phyloP scores from a whole-genome alignment of 345 rosid genomes.

The Noccaea bulbosa region DNA sequence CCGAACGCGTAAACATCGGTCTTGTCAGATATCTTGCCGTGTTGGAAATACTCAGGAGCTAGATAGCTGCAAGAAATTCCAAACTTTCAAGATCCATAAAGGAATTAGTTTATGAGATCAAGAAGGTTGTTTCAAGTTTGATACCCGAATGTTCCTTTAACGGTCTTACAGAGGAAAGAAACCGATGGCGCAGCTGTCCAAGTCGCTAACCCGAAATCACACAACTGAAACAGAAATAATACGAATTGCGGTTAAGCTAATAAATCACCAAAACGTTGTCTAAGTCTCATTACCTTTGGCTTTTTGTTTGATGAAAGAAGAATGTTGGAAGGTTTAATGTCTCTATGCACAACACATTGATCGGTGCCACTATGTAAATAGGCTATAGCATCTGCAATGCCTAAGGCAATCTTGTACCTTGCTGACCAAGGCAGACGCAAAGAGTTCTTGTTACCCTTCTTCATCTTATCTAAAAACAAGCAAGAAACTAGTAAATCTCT shows the following conservation, averaged over 20 bases:
- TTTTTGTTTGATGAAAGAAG: constrained; percentile 86
- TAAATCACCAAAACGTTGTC: neutral
- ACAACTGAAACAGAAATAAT: constrained; percentile 55
- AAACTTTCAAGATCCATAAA: neutral
- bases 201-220: constrained; percentile 94
- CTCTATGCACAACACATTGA: constrained; percentile 92
- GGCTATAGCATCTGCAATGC: constrained; percentile 76
- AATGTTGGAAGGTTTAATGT: constrained; percentile 91
- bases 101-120: constrained; percentile 1
- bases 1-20: constrained; percentile 97
- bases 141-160: constrained; percentile 98
- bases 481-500: neutral
- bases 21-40: constrained; percentile 91
- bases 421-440: constrained; percentile 67
- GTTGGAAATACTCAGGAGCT: constrained; percentile 98
- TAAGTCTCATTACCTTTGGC: constrained; percentile 59
- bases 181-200: constrained; percentile 95
- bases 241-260: neutral
- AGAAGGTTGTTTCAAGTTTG: neutral
- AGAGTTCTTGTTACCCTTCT: constrained; percentile 52
- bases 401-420: constrained; percentile 82
- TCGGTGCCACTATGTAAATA: constrained; percentile 86
- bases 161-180: constrained; percentile 94
- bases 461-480: constrained; percentile 60
- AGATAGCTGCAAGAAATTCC: constrained; percentile 58